Conservation (phyloP, 1,284 basidiomycete species). For the Rhodotorula sp. region DNA sequence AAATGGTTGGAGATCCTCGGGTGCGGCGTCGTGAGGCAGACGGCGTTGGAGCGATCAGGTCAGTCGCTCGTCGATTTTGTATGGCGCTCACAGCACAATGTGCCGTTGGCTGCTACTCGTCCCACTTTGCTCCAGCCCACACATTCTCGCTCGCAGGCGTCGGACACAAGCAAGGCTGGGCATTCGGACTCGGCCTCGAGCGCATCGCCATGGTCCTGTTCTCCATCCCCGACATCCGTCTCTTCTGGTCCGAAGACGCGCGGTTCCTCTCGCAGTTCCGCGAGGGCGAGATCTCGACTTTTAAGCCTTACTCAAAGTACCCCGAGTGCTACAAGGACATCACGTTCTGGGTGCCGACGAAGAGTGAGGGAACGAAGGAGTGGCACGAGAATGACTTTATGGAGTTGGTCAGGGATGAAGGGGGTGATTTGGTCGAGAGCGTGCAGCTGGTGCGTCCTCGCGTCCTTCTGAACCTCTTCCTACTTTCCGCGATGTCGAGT, state of each 20-base stretch:
- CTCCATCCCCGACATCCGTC: conserved; percentile 95
- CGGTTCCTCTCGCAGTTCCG: conserved; percentile 87
- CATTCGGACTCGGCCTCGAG: conserved; percentile 95
- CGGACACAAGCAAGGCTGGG: conserved; percentile 87
- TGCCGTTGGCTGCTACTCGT: too few relatives aligned
- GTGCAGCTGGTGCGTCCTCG: conserved; percentile 67
- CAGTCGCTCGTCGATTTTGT: conserved; percentile 55
- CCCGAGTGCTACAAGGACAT: conserved; percentile 86
- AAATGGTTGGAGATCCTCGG: conserved; percentile 98
- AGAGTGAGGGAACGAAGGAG: conserved; percentile 2
- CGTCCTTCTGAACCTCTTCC: background rate
- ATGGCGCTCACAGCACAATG: too few relatives aligned
- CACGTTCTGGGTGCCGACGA: conserved; percentile 78
- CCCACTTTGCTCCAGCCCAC: background rate
- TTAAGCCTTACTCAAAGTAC: conserved; percentile 85
- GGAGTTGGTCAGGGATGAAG: conserved; percentile 87
- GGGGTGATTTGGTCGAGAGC: conserved; percentile 87
- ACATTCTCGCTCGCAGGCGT: conserved; percentile 58
- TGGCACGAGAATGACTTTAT: conserved; percentile 97
- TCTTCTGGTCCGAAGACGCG: conserved; percentile 92
- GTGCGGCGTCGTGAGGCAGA: conserved; percentile 85
- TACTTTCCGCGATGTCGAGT: background rate
- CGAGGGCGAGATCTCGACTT: conserved; percentile 69
- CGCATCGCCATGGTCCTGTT: conserved; percentile 98
- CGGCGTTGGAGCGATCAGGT: conserved; percentile 83